Percentiles rank a stretch among this genome's conserved stretches.
Conservation (phyloP, 768 basidiomycete species). For the Auricularia cornea region DNA sequence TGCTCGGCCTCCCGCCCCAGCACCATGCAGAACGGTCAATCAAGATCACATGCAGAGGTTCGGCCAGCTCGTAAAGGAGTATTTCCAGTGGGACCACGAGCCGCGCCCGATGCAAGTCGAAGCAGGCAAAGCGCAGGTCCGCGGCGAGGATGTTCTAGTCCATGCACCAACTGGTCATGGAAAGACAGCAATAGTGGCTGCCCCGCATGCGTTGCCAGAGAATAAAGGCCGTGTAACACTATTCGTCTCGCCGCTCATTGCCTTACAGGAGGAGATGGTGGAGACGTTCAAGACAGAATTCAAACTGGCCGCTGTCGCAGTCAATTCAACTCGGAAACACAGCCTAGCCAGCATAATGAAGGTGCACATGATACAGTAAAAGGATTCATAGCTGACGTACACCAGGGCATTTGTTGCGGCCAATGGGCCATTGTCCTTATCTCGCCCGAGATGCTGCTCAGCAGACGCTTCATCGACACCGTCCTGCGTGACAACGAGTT, state of each 20-base stretch:
- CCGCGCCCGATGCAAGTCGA: conserved; percentile 23
- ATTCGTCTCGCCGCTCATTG: conserved; percentile 31
- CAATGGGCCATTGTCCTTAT: conserved; percentile 25
- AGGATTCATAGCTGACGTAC: background rate
- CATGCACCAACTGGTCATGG: conserved; percentile 32
- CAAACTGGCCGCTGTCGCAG: conserved; percentile 20
- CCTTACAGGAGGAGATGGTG: conserved; percentile 32
- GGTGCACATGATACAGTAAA: conserved; percentile 11
- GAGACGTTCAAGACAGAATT: conserved; percentile 25
- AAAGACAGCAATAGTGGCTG: conserved; percentile 33
- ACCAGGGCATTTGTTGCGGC: conserved; percentile 16
- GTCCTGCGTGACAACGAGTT: conserved; percentile 21
- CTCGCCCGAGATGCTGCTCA: conserved; percentile 28
- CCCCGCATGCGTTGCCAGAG: conserved; percentile 23
- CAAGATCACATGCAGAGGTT: conserved; percentile 11
- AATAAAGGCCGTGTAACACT: conserved; percentile 26
- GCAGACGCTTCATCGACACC: conserved; percentile 17
- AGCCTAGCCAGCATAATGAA: conserved; percentile 15
- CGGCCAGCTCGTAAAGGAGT: conserved; percentile 9
- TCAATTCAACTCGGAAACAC: conserved; percentile 28
- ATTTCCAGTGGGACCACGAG: conserved; percentile 17
- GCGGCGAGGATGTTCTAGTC: conserved; percentile 23
- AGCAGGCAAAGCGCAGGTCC: conserved; percentile 23
- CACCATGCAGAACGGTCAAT: conserved; percentile 5
- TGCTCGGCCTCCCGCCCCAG: conserved; percentile 3